Evolutionary conservation across 768 basidiomycete species (phyloP), one percentile per base, ranked within the genome.

Genomic region (Boletellus ananiceps): DNA sequence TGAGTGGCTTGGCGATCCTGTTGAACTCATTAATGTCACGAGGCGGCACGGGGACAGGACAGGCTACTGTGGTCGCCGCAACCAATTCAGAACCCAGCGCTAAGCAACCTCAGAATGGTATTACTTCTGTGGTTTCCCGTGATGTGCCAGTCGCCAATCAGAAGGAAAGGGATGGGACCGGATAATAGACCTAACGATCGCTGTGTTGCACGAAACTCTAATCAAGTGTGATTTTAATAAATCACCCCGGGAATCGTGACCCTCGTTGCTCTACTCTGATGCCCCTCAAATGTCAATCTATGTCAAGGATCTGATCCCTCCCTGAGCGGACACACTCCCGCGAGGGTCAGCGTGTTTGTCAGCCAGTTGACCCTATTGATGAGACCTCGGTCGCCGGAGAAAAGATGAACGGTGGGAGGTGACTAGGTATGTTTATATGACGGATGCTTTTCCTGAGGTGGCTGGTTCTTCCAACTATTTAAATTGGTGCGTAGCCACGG

Each of bases 1-100:
- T 86, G 81, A 86, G 76, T 60, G 86, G 86, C 13, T 58, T 89
- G 55, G 85, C 85, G 16, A 70, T 83, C 54, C 71, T 90, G 11
- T 65, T 90, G 52, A 88, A 86, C 65, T 81, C 83, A 2, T 64
- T 89, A 54, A 82, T 86, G 74, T 75, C 80, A 23, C 74, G 78
- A 55, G 63, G 69, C 5, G 31, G 68, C 6, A 23, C 50, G 19
- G 58, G 56, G 36, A 51, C 67, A 37, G 61, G 61, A 15, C 61
- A 67, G 36, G 27, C 54, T 13, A 55, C 40, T 32, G 11, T 50
- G 31, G n/a, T 44, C 4, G n/a, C 19, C 23, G 15, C 50, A 25
- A 43, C 56, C 16, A 59, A 19, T 27, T 15, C 49, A 21, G 50
- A 51, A 41, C 45, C 57, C n/a, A n/a, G 40, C 14, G 33, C 40